phyloP scores from a whole-genome alignment of 768 basidiomycete species.

The Suillus sp. region DNA sequence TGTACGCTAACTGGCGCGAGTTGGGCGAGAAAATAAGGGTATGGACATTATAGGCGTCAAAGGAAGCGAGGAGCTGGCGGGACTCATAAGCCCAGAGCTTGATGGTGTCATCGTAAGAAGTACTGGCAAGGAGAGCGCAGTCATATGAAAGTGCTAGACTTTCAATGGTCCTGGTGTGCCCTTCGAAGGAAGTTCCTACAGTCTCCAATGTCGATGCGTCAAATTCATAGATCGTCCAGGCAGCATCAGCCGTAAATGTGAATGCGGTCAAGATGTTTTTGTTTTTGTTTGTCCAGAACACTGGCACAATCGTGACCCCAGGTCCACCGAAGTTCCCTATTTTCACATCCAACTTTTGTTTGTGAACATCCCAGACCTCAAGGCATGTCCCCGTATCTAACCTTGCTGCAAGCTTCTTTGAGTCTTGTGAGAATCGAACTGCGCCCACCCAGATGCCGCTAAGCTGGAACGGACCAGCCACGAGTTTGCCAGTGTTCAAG shows the following conservation, averaged over 20 bases:
- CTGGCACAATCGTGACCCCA: neutral
- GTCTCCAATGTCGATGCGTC: neutral
- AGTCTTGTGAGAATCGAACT: neutral
- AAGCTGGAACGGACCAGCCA: neutral
- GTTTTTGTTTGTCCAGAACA: neutral
- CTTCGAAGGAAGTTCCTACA: neutral
- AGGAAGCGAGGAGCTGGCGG: constrained; percentile 1
- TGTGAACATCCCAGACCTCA: neutral
- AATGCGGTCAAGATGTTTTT: neutral
- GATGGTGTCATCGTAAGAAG: too few relatives aligned
- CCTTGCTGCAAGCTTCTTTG: neutral
- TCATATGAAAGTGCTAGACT: too few relatives aligned
- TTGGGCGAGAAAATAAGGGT: neutral
- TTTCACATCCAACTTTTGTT: neutral
- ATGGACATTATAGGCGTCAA: too few relatives aligned
- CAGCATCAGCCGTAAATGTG: too few relatives aligned
- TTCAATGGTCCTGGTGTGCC: too few relatives aligned
- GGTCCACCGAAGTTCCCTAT: neutral
- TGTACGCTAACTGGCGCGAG: neutral
- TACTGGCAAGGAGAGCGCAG: too few relatives aligned
- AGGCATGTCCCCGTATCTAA: neutral
- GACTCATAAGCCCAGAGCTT: too few relatives aligned
- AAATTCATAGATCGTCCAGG: neutral
- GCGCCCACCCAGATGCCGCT: neutral
- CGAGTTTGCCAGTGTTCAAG: neutral